Evolutionary conservation across 1,284 basidiomycete genomes (phyloP).

Genomic region (Vanrija sp.): DNA sequence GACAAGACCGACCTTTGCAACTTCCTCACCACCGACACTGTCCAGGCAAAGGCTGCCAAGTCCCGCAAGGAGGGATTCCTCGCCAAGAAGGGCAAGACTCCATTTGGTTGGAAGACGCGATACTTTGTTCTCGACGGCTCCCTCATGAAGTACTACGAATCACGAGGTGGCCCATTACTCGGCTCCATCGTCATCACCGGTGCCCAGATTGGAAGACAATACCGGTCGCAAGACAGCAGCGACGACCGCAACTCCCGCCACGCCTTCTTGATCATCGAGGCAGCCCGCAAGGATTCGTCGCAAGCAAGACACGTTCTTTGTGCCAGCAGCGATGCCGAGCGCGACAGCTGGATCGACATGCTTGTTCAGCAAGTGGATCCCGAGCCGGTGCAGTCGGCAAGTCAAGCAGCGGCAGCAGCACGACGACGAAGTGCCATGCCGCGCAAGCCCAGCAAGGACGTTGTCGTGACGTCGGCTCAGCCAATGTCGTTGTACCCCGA

Average conservation of each 20-base stretch:
- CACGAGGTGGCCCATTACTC: constrained; percentile 85
- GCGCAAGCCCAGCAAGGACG: constrained; percentile 58
- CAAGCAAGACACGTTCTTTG: constrained; percentile 86
- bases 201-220: constrained; percentile 77
- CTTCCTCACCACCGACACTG: constrained; percentile 86
- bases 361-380: constrained; percentile 66
- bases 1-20: constrained; percentile 85
- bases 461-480: constrained; percentile 56
- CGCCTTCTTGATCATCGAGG: constrained; percentile 93
- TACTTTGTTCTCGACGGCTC: constrained; percentile 88
- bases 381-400: constrained; percentile 8
- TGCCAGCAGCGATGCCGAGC: constrained; percentile 87
- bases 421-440: constrained; percentile 28
- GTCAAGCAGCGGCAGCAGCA: background rate
- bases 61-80: constrained; percentile 94
- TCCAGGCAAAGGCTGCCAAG: constrained; percentile 77
- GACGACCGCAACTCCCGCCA: constrained; percentile 94
- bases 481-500: constrained; percentile 61
- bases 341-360: constrained; percentile 92
- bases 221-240: constrained; percentile 53
- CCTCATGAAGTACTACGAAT: constrained; percentile 86
- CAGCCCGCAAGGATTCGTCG: constrained; percentile 56
- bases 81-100: constrained; percentile 90
- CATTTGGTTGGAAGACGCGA: constrained; percentile 90
- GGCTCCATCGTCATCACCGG: constrained; percentile 81